A percentile compares a stretch with the other conserved stretches of the same genome.
Conservation (phyloP, 129 eudicot genomes). For the Deinandra increscens region DNA sequence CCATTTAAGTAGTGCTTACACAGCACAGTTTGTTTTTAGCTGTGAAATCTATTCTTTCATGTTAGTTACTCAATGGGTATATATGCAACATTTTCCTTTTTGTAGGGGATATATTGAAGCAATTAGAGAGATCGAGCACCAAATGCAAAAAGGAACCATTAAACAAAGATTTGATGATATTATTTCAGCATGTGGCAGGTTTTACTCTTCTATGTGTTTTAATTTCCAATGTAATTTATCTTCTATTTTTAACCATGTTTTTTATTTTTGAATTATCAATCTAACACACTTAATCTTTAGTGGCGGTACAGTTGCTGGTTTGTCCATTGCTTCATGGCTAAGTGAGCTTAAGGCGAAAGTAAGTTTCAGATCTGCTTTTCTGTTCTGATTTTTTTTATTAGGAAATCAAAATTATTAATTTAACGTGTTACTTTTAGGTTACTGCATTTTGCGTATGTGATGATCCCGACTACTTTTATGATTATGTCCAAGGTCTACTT, state of each 20-base stretch:
- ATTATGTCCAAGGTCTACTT: constrained; percentile 73
- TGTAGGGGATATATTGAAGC: constrained; percentile 97
- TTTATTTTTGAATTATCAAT: neutral
- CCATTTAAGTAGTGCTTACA: neutral
- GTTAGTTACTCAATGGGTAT: constrained; percentile 10
- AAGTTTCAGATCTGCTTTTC: constrained; percentile 22
- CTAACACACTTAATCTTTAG: constrained; percentile 35
- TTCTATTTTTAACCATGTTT: neutral
- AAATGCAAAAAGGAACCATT: constrained; percentile 38
- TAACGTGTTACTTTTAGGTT: constrained; percentile 44
- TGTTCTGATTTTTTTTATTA: neutral
- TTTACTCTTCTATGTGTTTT: constrained; percentile 18
- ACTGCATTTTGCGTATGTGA: constrained; percentile 85
- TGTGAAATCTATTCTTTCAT: constrained; percentile 14
- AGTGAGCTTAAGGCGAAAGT: constrained; percentile 81
- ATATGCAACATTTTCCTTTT: constrained; percentile 2
- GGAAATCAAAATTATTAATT: neutral
- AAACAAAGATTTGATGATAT: constrained; percentile 68
- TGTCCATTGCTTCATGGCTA: constrained; percentile 77
- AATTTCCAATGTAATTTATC: neutral
- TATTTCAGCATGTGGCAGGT: constrained; percentile 95
- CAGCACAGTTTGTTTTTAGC: neutral
- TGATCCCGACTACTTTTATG: constrained; percentile 85
- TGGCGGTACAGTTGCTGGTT: constrained; percentile 96
- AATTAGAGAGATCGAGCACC: constrained; percentile 79